These are phyloP conservation scores for Keithomyces neogunnii DNA, from an alignment of 2,329 filamentous ascomycete species.

Conservation along the genomic window DNA sequence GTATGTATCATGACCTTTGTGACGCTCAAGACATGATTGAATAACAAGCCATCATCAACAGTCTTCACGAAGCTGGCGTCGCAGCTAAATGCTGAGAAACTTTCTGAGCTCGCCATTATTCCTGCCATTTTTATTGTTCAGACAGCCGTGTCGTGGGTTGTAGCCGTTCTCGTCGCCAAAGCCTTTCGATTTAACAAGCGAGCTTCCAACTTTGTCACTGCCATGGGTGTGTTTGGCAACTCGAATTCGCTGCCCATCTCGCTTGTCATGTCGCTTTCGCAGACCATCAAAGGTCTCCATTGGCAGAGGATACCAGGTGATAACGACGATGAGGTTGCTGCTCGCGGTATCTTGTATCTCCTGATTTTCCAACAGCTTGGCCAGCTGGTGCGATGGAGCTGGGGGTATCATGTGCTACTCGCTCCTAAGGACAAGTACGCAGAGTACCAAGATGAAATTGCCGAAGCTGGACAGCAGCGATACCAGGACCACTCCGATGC, in stretches of 20 bases:
- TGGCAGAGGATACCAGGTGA: conserved; percentile 89
- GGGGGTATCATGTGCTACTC: conserved; percentile 93
- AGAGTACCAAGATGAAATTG: conserved; percentile 48
- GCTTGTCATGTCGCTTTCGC: conserved; percentile 84
- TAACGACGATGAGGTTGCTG: conserved; percentile 90
- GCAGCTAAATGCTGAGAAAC: conserved; percentile 84
- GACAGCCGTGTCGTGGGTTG: conserved; percentile 76
- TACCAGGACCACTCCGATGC: conserved; percentile 35
- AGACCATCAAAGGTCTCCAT: conserved; percentile 84
- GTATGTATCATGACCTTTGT: conserved; percentile 41
- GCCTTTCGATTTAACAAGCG: conserved; percentile 75
- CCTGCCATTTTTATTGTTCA: conserved; percentile 90
- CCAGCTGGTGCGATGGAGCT: conserved; percentile 92
- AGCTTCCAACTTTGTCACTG: conserved; percentile 87
- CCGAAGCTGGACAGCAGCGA: conserved; percentile 52
- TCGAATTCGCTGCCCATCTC: conserved; percentile 97
- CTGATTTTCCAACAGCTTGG: conserved; percentile 97
- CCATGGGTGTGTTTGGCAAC: conserved; percentile 97
- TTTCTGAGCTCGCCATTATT: conserved; percentile 84
- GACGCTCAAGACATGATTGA: neutral
- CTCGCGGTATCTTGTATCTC: conserved; percentile 88
- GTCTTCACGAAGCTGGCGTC: conserved; percentile 97
- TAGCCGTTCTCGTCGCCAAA: conserved; percentile 62
- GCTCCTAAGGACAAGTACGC: conserved; percentile 70
- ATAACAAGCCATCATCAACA: conserved; percentile 22